A percentile compares a stretch with the other conserved stretches of the same genome.
Conservation (phyloP, 805 yeast species). For the Isabelozyma rhagii region DNA sequence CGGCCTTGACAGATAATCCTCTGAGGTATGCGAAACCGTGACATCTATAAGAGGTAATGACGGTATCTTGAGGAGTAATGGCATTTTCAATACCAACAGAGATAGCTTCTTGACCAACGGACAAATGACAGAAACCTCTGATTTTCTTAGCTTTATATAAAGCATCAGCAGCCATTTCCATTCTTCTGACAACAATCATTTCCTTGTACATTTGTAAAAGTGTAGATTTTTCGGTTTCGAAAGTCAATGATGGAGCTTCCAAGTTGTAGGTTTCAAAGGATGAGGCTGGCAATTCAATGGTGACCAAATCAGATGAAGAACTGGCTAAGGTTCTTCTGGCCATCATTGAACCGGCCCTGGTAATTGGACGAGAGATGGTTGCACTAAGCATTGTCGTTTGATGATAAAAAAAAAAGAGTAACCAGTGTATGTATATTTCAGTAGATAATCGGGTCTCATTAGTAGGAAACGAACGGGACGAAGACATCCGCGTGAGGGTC, state of each 20-base stretch:
- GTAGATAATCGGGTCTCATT: background rate
- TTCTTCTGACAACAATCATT: constrained; percentile 89
- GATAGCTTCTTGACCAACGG: constrained; percentile 98
- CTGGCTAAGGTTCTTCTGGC: constrained; percentile 36
- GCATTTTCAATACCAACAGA: constrained; percentile 99
- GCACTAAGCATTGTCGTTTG: constrained; percentile 10
- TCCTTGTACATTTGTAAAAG: constrained; percentile 93
- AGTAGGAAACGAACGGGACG: constrained; percentile 11
- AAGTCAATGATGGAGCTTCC: constrained; percentile 62
- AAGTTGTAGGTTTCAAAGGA: constrained; percentile 86
- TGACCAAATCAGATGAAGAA: constrained; percentile 32
- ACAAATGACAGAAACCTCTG: constrained; percentile 98
- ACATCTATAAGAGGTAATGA: constrained; percentile 97
- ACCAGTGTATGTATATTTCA: background rate
- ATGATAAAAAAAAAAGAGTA: constrained; percentile 2
- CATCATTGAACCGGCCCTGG: constrained; percentile 7
- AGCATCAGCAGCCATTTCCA: constrained; percentile 99
- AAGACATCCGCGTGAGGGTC: constrained; percentile 14
- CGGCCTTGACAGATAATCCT: constrained; percentile 87
- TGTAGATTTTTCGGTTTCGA: constrained; percentile 76
- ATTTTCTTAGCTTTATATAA: constrained; percentile 97
- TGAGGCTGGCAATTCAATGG: constrained; percentile 67
- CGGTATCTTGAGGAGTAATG: constrained; percentile 76
- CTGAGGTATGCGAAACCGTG: constrained; percentile 98
- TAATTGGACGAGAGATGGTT: constrained; percentile 12